Base-by-base conservation (phyloP, 805 yeast genomes). In the Starmerella apicola region DNA sequence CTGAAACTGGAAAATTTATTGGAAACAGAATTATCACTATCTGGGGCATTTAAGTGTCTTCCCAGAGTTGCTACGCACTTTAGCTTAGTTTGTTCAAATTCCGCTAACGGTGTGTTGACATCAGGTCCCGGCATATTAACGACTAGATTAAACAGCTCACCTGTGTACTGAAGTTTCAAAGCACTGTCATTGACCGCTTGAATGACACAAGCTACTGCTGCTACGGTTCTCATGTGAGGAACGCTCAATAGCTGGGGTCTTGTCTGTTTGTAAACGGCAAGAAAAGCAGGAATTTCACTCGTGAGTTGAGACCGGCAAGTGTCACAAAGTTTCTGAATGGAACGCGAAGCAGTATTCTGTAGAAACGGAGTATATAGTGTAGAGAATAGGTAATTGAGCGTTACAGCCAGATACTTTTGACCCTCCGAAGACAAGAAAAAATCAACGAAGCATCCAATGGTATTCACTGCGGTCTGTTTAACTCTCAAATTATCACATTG, bases 11-110 rank as follows among this genome's bases (percentile, higher is more conserved):
- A n/a, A n/a, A n/a, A n/a, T n/a, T n/a, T n/a, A n/a, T n/a, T n/a
- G 8, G n/a, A 6, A 27, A 12, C 30, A 27, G 30, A 12, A 13
- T 9, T 9, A 9, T 13, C 13, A 13, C 17, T 17, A 29, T 67
- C 74, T 0, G 82, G 77, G 2, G 70, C 57, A 36, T 72, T 72
- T 52, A 79, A 57, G 0, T 85, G 83, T 41, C 76, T 78, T 0
- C 84, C 91, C 3, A 83, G 62, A 38, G 78, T 81, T n/a, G 68
- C 67, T 0, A 84, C 56, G 52, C 84, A 80, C 12, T 71, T 60
- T 20, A 82, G 57, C 34, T 81, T 58, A 19, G 85, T 76, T 2
- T 66, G 53, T 1, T 71, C 74, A 3, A 59, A 47, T 20, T 32
- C 34, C 16, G 20, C 23, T 24, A 64, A 62, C 5, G 45, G 44